These are phyloP conservation scores for Aureobasidium sp. DNA, from an alignment of 2,329 filamentous ascomycete genomes.

Conservation along the genomic window DNA sequence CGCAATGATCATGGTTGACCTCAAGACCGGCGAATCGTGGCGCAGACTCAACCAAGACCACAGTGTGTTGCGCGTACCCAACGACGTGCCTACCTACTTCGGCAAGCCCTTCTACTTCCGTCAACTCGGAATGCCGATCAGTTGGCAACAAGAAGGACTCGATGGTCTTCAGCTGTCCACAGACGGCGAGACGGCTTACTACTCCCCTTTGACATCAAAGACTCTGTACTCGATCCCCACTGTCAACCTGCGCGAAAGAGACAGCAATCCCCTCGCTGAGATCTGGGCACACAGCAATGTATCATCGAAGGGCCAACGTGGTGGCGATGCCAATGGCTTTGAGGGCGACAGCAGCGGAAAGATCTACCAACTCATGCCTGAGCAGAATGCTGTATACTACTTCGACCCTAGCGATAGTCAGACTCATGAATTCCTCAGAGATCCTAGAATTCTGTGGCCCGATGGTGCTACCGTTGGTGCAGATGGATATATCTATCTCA, in stretches of 20 bases:
- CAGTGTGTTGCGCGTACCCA: slow-evolving; percentile 22
- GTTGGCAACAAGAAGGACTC: slow-evolving; percentile 26
- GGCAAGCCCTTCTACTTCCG: slow-evolving; percentile 24
- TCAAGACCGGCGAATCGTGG: slow-evolving; percentile 34
- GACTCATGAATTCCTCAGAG: slow-evolving; percentile 31
- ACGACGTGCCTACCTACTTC: slow-evolving; percentile 25
- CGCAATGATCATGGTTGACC: slow-evolving; percentile 39
- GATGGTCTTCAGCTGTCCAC: slow-evolving; percentile 38
- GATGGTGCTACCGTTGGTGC: slow-evolving; percentile 34
- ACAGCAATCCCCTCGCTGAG: slow-evolving; percentile 27
- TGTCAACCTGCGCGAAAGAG: slow-evolving; percentile 24
- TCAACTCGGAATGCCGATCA: slow-evolving; percentile 19
- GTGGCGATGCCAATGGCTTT: slow-evolving; percentile 39
- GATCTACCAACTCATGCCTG: slow-evolving; percentile 40
- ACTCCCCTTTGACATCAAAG: slow-evolving; percentile 31
- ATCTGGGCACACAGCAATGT: slow-evolving; percentile 38
- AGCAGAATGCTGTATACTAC: slow-evolving; percentile 37
- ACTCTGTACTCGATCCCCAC: slow-evolving; percentile 27
- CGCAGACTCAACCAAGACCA: slow-evolving; percentile 28
- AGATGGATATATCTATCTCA: slow-evolving; percentile 41
- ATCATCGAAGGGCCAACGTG: slow-evolving; percentile 35
- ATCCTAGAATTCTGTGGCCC: slow-evolving; percentile 37
- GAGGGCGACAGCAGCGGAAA: slow-evolving; percentile 35
- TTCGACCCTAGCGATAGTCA: slow-evolving; percentile 32
- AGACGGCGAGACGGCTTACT: slow-evolving; percentile 36